Evolutionary conservation across 495 filamentous ascomycete species (phyloP), one percentile per base, ranked within the genome.

Genomic region (Neurospora sp.): DNA sequence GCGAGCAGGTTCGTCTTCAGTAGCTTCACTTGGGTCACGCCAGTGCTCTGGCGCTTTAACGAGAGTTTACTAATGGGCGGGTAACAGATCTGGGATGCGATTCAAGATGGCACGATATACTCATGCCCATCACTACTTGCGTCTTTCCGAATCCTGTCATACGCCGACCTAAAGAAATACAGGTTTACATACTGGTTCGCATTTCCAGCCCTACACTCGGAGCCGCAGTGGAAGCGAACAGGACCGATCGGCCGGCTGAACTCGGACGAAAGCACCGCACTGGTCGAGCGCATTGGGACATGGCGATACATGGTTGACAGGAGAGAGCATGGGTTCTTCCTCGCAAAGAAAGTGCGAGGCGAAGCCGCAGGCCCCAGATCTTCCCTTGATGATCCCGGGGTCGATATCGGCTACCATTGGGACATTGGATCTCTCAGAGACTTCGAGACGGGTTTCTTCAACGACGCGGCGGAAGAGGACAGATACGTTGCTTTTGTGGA

Each of bases 111-210:
- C 22, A 96, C 93, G 8, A 97, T 99, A 74, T 97, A 94, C 80
- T 94, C 93, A 12, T 92, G 93, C 39, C 96, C 96, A 14, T 97
- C 95, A 39, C 85, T 98, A 11, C 89, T 99, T 20, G 88, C 93
- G 2, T 94, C 92, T 10, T 98, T 98, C 81, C 83, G 90, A 9
- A 88, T 96, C 53, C 89, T 98, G 65, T 97, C 93, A n/a, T 99
- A 93, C 80, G 95, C 96, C 65, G 93, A 98, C 80, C 85, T 99
- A 31, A 99, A 99, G 83, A 97, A 94, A 78, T 98, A 97, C 82
- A 91, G 88, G 71, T 98, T 98, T 76, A 91, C 90, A 37, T 97
- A 97, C 81, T 94, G 94, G 89, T 97, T 98, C 80, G 96, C 89
- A 2, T 99, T 96, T 78, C 96, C 96, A 18, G 93, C 96, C 61